phyloP scores from a whole-genome alignment of 805 yeast species.

The Zygotorulaspora chibaensis region DNA sequence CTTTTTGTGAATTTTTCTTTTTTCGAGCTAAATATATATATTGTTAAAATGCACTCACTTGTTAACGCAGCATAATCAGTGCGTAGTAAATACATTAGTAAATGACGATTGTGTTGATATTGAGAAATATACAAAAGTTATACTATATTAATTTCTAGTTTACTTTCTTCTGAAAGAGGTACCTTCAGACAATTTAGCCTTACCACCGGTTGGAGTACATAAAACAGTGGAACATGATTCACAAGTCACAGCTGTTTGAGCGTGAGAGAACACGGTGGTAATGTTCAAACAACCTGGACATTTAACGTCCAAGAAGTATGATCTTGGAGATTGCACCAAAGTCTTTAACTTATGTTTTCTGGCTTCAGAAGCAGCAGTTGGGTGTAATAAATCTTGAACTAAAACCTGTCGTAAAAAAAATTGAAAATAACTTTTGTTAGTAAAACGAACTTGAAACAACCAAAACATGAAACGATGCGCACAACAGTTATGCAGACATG shows the following conservation, averaged over 20 bases:
- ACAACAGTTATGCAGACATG: too few species aligned
- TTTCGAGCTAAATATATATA: neutral
- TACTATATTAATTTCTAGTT: slow-evolving; percentile 25
- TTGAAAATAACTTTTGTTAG: slow-evolving; percentile 20
- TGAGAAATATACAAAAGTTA: slow-evolving; percentile 10
- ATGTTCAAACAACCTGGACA: slow-evolving; percentile 99
- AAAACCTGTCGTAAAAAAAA: slow-evolving; percentile 58
- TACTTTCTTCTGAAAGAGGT: slow-evolving; percentile 99
- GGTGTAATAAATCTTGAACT: slow-evolving; percentile 98
- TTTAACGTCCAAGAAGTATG: slow-evolving; percentile 99
- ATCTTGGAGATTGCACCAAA: slow-evolving; percentile 97
- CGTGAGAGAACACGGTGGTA: slow-evolving; percentile 99
- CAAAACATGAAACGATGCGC: neutral
- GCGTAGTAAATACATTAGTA: neutral
- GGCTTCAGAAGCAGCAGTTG: slow-evolving; percentile 94
- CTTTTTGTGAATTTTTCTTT: neutral
- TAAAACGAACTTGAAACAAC: slow-evolving; percentile 8
- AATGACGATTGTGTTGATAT: slow-evolving; percentile 11
- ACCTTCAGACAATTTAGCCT: slow-evolving; percentile 99
- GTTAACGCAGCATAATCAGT: neutral
- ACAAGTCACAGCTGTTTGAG: slow-evolving; percentile 99
- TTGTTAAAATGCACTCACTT: neutral
- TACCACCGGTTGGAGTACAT: slow-evolving; percentile 99
- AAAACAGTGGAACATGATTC: slow-evolving; percentile 97
- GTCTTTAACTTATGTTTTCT: slow-evolving; percentile 96